These are phyloP conservation scores for Aspergillus latus DNA, from an alignment of 2,329 filamentous ascomycete genomes.

Conservation along the genomic window DNA sequence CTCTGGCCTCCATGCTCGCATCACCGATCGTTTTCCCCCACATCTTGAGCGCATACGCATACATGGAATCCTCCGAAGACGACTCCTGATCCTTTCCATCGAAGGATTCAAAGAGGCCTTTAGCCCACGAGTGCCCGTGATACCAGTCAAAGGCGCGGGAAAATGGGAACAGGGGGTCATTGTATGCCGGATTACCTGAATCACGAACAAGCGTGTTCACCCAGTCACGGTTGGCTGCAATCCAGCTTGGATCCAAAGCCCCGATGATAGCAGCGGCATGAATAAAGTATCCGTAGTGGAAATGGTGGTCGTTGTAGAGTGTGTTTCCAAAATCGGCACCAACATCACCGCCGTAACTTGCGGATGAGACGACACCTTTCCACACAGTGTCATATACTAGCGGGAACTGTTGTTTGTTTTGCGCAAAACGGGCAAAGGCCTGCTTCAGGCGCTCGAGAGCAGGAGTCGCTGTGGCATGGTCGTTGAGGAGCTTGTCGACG, in stretches of 20 bases:
- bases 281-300: constrained; percentile 80
- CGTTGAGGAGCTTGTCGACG: constrained; percentile 61
- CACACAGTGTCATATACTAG: constrained; percentile 61
- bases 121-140: constrained; percentile 91
- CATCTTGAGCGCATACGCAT: constrained; percentile 85
- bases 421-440: constrained; percentile 65
- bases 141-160: constrained; percentile 90
- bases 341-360: constrained; percentile 66
- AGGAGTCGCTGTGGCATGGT: constrained; percentile 56
- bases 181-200: constrained; percentile 69
- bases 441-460: constrained; percentile 64
- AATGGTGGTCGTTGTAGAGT: constrained; percentile 67
- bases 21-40: constrained; percentile 83
- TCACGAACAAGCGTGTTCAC: constrained; percentile 85
- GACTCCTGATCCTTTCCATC: constrained; percentile 68
- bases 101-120: constrained; percentile 53
- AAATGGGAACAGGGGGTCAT: constrained; percentile 76
- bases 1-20: constrained; percentile 73
- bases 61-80: constrained; percentile 86
- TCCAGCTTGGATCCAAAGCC: constrained; percentile 73
- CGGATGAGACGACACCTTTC: constrained; percentile 78
- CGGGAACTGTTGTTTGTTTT: constrained; percentile 66
- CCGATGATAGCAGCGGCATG: constrained; percentile 82
- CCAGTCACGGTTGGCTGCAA: constrained; percentile 70
- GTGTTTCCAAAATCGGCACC: constrained; percentile 85